A percentile compares a stretch with the other conserved stretches of the same genome.
Evolutionary conservation across 139 green algal species (phyloP).

Genomic region (Chlorella sorokiniana): DNA sequence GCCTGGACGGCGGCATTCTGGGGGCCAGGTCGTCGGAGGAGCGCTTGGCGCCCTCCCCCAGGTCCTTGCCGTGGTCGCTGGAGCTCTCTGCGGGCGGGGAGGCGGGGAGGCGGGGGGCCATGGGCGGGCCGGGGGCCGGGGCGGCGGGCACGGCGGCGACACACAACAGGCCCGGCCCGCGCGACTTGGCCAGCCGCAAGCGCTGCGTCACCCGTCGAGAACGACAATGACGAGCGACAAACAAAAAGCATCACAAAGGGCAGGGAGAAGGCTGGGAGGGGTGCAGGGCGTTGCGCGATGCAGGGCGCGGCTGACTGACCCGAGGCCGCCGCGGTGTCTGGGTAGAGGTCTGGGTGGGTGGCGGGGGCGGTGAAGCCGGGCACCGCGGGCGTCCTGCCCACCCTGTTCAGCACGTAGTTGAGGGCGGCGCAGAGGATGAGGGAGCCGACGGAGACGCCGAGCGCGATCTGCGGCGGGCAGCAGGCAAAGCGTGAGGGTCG

Average conservation of each 20-base stretch:
- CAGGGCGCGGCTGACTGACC: background rate
- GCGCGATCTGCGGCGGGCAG: constrained; percentile 8
- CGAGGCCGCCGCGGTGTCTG: background rate
- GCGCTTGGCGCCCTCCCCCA: background rate
- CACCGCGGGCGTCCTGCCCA: constrained; percentile 8
- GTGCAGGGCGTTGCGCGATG: background rate
- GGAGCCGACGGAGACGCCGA: constrained; percentile 37
- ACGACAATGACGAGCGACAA: background rate
- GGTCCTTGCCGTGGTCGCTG: background rate
- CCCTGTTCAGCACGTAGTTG: constrained; percentile 17
- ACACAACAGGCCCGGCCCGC: background rate
- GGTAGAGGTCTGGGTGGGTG: constrained; percentile 40
- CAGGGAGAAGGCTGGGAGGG: background rate
- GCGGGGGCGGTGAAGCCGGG: constrained; percentile 31
- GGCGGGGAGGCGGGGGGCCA: background rate
- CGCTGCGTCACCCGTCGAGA: too few relatives aligned
- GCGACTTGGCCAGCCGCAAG: too few relatives aligned
- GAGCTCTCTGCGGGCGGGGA: constrained; percentile 4
- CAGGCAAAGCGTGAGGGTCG: background rate
- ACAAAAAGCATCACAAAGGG: background rate
- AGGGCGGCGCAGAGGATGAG: constrained; percentile 28
- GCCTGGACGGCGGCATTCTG: background rate
- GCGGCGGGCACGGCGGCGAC: background rate
- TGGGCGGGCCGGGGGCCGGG: background rate
- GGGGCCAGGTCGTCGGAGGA: background rate